A percentile compares a stretch with the other conserved stretches of the same genome.
Evolutionary conservation across 2,329 filamentous ascomycete genomes (phyloP).

Genomic region (Penicillium sp.): DNA sequence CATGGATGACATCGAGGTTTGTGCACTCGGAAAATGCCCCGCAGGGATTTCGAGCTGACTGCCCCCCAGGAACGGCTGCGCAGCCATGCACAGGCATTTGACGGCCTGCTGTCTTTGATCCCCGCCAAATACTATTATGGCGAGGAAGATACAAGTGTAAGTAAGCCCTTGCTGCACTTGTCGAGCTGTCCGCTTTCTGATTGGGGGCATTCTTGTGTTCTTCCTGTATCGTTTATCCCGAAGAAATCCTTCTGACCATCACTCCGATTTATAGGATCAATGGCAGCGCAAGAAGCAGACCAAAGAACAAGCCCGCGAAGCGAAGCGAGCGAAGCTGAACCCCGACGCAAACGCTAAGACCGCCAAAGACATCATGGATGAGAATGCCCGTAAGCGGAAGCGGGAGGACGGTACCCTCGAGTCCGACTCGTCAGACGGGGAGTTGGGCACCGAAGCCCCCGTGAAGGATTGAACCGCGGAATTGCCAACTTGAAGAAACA

Average conservation of each 20-base stretch:
- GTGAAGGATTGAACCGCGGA: slow-evolving; percentile 58
- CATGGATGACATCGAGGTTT: slow-evolving; percentile 43
- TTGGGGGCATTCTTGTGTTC: slow-evolving; percentile 12
- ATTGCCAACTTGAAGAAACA: slow-evolving; percentile 51
- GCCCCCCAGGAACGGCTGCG: slow-evolving; percentile 46
- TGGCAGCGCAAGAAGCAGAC: slow-evolving; percentile 95
- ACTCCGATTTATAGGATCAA: slow-evolving; percentile 63
- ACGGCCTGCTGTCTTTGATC: slow-evolving; percentile 80
- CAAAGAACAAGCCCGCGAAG: slow-evolving; percentile 77
- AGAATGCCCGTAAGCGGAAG: slow-evolving; percentile 76
- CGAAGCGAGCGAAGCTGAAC: slow-evolving; percentile 84
- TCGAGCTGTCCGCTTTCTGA: not conserved
- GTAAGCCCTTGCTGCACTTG: slow-evolving; percentile 39
- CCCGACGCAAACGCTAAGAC: slow-evolving; percentile 78
- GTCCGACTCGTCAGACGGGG: slow-evolving; percentile 45
- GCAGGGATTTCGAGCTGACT: slow-evolving; percentile 23
- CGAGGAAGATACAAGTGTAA: slow-evolving; percentile 70
- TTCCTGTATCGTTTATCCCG: slow-evolving; percentile 9
- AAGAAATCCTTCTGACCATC: slow-evolving; percentile 15
- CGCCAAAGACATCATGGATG: slow-evolving; percentile 89
- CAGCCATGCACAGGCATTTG: slow-evolving; percentile 68
- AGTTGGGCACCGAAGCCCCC: slow-evolving; percentile 50
- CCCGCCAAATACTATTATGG: slow-evolving; percentile 89
- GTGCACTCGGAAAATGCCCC: slow-evolving; percentile 20
- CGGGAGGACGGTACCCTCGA: slow-evolving; percentile 58